Evolutionary conservation across 306 rosid species (phyloP).

Genomic region (Vachellia pachyceras): DNA sequence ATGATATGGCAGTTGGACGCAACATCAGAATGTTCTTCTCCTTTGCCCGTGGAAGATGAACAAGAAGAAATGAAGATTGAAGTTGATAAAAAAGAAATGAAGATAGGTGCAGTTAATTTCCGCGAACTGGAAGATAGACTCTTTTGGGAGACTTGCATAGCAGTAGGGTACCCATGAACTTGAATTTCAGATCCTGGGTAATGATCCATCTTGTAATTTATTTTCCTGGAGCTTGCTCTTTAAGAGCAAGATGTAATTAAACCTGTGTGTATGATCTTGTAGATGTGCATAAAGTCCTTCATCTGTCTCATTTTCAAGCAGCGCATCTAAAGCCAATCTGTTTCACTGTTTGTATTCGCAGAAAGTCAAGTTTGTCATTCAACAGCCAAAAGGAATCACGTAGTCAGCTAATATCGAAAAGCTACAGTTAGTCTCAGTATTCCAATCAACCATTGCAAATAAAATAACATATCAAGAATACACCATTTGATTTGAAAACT

Average conservation of each 20-base stretch:
- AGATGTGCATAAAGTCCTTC: background rate
- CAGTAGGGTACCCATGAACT: conserved; percentile 53
- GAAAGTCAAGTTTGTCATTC: background rate
- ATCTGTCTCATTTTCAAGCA: conserved; percentile 1
- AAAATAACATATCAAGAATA: background rate
- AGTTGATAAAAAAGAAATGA: conserved; percentile 37
- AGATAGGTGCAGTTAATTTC: conserved; percentile 28
- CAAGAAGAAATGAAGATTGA: conserved; percentile 41
- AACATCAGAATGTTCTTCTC: conserved; percentile 31
- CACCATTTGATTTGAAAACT: background rate
- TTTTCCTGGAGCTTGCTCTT: background rate
- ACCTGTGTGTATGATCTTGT: conserved; percentile 6
- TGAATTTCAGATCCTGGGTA: conserved; percentile 18
- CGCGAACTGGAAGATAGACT: conserved; percentile 56
- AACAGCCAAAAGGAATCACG: background rate
- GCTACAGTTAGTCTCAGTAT: background rate
- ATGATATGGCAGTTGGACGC: conserved; percentile 32
- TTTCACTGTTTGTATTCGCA: conserved; percentile 6
- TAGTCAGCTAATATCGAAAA: background rate
- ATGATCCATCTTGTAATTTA: conserved; percentile 21
- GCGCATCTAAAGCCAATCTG: background rate
- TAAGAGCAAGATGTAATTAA: background rate
- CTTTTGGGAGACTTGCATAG: conserved; percentile 69
- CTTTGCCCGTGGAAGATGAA: conserved; percentile 38
- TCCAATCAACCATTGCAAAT: background rate